Base-by-base conservation (phyloP, 441 rosid species). In the Bruguiera hainesii region DNA sequence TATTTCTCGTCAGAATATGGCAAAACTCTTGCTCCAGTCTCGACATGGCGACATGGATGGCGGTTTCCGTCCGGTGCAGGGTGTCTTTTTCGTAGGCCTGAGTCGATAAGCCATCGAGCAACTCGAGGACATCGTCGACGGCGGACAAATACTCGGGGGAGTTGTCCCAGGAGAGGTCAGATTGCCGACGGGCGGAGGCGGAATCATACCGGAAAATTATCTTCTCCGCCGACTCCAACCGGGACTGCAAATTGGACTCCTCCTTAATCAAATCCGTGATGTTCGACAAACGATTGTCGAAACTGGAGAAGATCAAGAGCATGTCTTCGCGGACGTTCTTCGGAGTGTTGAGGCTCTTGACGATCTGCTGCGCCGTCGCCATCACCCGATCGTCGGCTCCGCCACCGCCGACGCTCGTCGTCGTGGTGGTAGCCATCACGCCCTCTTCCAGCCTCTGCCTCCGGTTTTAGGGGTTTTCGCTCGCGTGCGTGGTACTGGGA, bases 311-410 rank as follows among this genome's bases (percentile, higher is more conserved):
- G 80, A 96, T 96, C 31, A 90, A 77, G 0, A 96, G 81, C 99
- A 96, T 93, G 77, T 93, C 99, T 49, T 96, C 98, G 1, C 97
- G 86, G 8, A 90, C 96, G 64, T 90, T 93, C 72, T 92, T 90
- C 0, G 96, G 81, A 18, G 99, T 84, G 84, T 93, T 96, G 46
- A 96, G 90, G 51, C 97, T 90, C 65, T 92, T 89, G 46, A 96
- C 87, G 84, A 93, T 96, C 94, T 89, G 96, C 68, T 93, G 99
- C 7, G 98, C 99, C 61, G 99, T 85, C 25, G 98, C 98, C 82
- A 93, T 70, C 33, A 93, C 99, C 13, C 99, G 95, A 75, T 96
- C 99, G 65, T 93, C 99, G 19, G 77, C 89, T 35, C 82, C 93
- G 8, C 66, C 77, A 28, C 73, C 63, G 15, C 60, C 58, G 4